Evolutionary conservation across 495 filamentous ascomycete genomes (phyloP), one percentile per base, ranked within the genome.

Genomic region (Thozetella sp.): DNA sequence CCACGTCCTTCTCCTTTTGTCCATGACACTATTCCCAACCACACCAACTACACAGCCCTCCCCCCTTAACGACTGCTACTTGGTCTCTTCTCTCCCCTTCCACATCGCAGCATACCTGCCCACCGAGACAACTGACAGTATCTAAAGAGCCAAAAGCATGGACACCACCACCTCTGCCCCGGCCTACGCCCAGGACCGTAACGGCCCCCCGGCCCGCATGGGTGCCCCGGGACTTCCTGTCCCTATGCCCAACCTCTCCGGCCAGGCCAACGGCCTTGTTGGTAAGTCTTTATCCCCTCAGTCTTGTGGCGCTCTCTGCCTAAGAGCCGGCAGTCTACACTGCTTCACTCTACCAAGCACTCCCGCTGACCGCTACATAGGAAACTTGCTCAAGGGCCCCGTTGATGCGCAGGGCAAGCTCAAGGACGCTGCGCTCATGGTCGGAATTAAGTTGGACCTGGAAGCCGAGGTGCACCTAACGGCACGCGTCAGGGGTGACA

Each of bases 381-480:
- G 69, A 54, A 65, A 65, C 58, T 61, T 77, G 22, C 64, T 77
- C 54, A 74, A 74, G 57, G 75, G 75, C 23, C 65, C 75, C 23
- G 63, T 67, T 19, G 73, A 77, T 58, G 70, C 74, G 22, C 64
- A 73, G 9, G 75, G 75, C 27, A 71, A 75, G 55, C 65, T 76
- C 52, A 77, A 74, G 62, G 69, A 67, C 45, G 73, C 75, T 17
- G 73, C 71, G 19, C 65, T 77, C 54, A 66, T 76, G 67, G 66
- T 77, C 30, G 75, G 75, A 51, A 76, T 77, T 70, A 77, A 77
- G 65, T 63, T 77, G 43, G 75, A 77, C 61, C 61, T 77, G 27
- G 75, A 77, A 60, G 75, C 75, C 20, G 75, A 77, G 51, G 68
- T 77, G 25, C 75, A 77, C 57, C 63, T 77, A 53, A 77, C 75